phyloP scores from a whole-genome alignment of 106 monocot genomes.

The Allium cepa region DNA sequence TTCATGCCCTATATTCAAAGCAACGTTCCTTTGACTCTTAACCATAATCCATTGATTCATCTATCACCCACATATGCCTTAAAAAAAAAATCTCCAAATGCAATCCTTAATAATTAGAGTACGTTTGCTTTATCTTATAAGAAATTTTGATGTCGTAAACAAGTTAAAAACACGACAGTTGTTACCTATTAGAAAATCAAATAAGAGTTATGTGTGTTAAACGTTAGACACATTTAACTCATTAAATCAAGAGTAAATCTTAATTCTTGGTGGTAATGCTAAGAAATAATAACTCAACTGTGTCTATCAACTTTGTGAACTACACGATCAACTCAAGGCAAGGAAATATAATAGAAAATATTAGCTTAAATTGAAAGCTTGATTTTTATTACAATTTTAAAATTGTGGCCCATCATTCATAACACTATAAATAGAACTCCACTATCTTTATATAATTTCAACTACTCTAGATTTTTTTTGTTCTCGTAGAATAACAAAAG shows the following conservation, averaged over 20 bases:
- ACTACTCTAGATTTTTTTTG: background rate
- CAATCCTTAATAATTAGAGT: background rate
- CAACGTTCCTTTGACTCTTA: conserved; percentile 5
- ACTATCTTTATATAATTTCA: conserved; percentile 1
- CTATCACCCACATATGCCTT: background rate
- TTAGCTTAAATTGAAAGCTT: background rate
- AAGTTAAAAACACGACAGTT: background rate
- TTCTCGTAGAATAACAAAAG: too few relatives aligned
- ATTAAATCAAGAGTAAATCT: too few relatives aligned
- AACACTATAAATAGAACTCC: background rate
- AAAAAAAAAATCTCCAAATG: background rate
- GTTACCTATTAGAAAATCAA: background rate
- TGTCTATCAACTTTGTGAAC: too few relatives aligned
- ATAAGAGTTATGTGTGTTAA: too few relatives aligned
- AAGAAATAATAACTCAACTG: too few relatives aligned
- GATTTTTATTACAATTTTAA: background rate
- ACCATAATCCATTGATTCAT: background rate
- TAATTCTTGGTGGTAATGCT: too few relatives aligned
- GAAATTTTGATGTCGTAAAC: background rate
- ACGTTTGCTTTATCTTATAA: background rate
- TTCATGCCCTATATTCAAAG: conserved; percentile 4
- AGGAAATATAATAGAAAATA: background rate
- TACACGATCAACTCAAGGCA: background rate
- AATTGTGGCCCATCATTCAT: background rate
- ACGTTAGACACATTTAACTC: too few relatives aligned